Percentiles rank a stretch among this genome's conserved stretches.
Evolutionary conservation across 176 grass and related monocot species (phyloP).

Genomic region (Tillandsia fasciculata): DNA sequence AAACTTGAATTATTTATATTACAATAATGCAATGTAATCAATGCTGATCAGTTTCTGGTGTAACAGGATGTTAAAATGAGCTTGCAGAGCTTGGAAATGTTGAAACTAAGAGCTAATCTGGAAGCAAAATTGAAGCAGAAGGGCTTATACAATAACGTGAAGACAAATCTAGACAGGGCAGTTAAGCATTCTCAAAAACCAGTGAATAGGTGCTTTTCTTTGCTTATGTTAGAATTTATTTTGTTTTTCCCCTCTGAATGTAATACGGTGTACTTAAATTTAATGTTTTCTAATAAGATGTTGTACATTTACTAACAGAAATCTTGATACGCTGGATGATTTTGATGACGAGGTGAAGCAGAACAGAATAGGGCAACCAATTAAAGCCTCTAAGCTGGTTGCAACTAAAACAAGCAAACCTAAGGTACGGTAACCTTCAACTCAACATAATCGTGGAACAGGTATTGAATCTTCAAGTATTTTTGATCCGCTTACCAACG

Average conservation of each 20-base stretch:
- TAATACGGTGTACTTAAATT: constrained; percentile 4
- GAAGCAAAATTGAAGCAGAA: constrained; percentile 83
- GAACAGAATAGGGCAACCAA: constrained; percentile 28
- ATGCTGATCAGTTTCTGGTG: constrained; percentile 15
- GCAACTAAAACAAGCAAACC: constrained; percentile 45
- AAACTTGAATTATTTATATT: not conserved
- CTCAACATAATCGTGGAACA: not conserved
- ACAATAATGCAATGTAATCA: not conserved
- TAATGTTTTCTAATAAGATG: constrained; percentile 20
- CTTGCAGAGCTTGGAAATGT: constrained; percentile 68
- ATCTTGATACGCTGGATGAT: constrained; percentile 41
- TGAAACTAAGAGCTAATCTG: constrained; percentile 80
- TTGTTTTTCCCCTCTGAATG: not conserved
- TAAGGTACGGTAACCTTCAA: constrained; percentile 36
- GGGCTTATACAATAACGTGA: constrained; percentile 55
- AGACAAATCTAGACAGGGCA: constrained; percentile 31
- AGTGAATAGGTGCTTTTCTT: constrained; percentile 38
- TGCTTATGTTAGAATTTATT: constrained; percentile 2
- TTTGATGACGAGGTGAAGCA: constrained; percentile 80
- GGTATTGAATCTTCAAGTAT: not conserved
- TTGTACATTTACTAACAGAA: constrained; percentile 31
- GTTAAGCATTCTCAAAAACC: constrained; percentile 24
- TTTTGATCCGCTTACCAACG: too few species aligned
- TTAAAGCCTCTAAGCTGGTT: constrained; percentile 31
- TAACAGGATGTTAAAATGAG: constrained; percentile 45